A percentile compares a stretch with the other conserved stretches of the same genome.
phyloP scores from a whole-genome alignment of 305 asterid genomes.

The Petunia hybrid region DNA sequence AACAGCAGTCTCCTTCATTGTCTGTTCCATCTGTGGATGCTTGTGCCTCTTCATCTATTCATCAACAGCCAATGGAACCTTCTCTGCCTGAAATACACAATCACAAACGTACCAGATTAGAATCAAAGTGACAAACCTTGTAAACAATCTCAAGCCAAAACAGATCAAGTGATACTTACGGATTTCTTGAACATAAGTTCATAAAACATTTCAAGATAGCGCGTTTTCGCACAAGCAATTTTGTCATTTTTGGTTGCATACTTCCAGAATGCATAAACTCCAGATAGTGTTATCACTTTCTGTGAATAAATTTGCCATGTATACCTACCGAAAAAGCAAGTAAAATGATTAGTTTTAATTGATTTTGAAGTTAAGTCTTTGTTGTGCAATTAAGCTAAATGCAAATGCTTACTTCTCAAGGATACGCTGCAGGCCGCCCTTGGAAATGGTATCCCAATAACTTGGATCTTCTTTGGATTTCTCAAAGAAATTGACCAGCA shows the following conservation, averaged over 20 bases:
- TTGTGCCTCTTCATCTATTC: conserved; percentile 33
- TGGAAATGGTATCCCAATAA: conserved; percentile 67
- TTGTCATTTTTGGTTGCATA: conserved; percentile 70
- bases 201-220: conserved; percentile 79
- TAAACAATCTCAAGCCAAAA: not conserved
- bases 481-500: conserved; percentile 66
- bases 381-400: not conserved
- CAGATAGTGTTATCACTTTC: conserved; percentile 71
- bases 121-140: not conserved
- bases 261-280: conserved; percentile 83
- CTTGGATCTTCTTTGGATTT: conserved; percentile 61
- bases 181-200: conserved; percentile 61
- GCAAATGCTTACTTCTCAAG: conserved; percentile 62
- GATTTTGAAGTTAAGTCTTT: not conserved
- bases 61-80: conserved; percentile 72
- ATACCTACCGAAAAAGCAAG: conserved; percentile 46
- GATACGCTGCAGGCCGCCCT: conserved; percentile 68
- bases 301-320: conserved; percentile 85
- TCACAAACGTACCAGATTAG: conserved; percentile 6
- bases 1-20: not conserved
- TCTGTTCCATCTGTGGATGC: conserved; percentile 6
- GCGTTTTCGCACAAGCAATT: conserved; percentile 56
- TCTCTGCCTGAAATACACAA: conserved; percentile 58
- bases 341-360: conserved; percentile 23
- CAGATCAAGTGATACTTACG: conserved; percentile 43